These are phyloP conservation scores for Blastobotrys apis DNA, from an alignment of 1,139 yeast genomes.

Conservation along the genomic window DNA sequence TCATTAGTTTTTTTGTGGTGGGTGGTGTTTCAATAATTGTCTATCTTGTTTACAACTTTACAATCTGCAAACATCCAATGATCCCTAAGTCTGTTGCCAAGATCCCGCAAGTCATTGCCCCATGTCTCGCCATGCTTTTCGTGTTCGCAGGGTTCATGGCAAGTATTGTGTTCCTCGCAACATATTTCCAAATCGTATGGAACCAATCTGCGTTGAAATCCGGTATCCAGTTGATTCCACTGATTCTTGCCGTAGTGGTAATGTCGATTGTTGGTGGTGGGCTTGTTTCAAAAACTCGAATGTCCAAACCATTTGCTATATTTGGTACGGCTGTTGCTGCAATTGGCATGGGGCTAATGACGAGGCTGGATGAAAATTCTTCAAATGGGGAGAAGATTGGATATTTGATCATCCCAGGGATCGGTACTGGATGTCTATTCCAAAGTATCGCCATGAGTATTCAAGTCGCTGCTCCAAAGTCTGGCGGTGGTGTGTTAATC, in stretches of 20 bases:
- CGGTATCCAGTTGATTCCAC: constrained; percentile 55
- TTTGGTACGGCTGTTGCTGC: constrained; percentile 44
- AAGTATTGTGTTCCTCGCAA: constrained; percentile 44
- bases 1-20: constrained; percentile 49
- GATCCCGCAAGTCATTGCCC: constrained; percentile 39
- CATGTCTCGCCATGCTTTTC: constrained; percentile 40
- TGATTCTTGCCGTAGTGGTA: constrained; percentile 49
- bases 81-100: constrained; percentile 43
- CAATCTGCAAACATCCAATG: constrained; percentile 44
- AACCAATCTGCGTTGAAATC: constrained; percentile 50
- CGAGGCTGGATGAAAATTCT: constrained; percentile 33
- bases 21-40: constrained; percentile 46
- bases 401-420: constrained; percentile 49
- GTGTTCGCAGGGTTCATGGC: constrained; percentile 46
- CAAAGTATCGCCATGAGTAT: constrained; percentile 51
- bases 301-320: constrained; percentile 47
- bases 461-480: constrained; percentile 53
- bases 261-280: constrained; percentile 47
- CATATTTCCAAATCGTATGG: constrained; percentile 54
- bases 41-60: constrained; percentile 50
- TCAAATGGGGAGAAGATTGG: constrained; percentile 41
- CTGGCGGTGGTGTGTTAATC: constrained; percentile 48
- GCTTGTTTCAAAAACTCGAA: constrained; percentile 44
- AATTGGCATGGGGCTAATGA: constrained; percentile 53
- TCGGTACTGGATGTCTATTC: constrained; percentile 50